Evolutionary conservation across 345 rosid species (phyloP).

Genomic region (Salix udensis): DNA sequence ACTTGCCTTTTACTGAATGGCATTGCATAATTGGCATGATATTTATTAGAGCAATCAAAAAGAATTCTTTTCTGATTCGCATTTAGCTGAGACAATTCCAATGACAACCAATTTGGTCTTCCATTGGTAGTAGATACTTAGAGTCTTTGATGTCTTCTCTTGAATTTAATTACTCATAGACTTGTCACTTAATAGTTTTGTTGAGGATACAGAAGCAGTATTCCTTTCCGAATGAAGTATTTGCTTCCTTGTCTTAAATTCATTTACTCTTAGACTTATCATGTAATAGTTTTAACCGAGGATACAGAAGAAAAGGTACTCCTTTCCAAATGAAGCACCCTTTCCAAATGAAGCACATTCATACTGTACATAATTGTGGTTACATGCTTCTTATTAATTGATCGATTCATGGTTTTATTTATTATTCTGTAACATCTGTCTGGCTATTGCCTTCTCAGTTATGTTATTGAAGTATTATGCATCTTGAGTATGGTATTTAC

Average conservation of each 20-base stretch:
- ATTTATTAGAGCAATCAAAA: slow-evolving; percentile 6
- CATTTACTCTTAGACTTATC: too few species aligned
- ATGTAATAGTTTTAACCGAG: too few species aligned
- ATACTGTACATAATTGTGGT: not conserved
- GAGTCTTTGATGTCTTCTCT: not conserved
- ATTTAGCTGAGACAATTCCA: not conserved
- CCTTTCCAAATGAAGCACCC: not conserved
- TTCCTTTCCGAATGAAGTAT: not conserved
- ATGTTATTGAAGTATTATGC: not conserved
- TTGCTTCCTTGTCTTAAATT: too few species aligned
- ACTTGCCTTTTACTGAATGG: not conserved
- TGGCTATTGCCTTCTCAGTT: not conserved
- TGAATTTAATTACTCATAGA: not conserved
- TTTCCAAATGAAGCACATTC: not conserved
- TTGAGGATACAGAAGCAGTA: not conserved
- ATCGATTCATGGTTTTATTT: not conserved
- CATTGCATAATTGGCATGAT: slow-evolving; percentile 2
- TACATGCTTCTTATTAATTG: not conserved
- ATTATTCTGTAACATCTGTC: not conserved
- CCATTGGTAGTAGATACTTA: not conserved
- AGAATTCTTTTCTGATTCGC: not conserved
- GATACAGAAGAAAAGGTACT: not conserved
- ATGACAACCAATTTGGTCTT: not conserved
- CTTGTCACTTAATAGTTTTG: not conserved
- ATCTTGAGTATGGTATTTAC: not conserved